Evolutionary conservation across 1,139 yeast species (phyloP).

Genomic region (Suhomyces bokatorum): DNA sequence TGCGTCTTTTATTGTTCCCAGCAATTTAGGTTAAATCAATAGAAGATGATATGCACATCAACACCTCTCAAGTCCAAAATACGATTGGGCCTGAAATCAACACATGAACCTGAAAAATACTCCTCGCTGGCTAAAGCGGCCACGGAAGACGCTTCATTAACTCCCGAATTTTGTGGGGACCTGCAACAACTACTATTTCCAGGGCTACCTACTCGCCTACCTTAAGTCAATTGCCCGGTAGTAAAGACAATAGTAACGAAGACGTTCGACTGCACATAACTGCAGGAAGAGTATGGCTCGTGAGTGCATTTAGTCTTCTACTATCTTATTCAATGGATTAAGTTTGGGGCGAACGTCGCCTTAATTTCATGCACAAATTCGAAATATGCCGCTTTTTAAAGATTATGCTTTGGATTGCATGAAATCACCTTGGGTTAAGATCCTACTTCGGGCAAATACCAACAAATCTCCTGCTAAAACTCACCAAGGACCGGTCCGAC

Average conservation of each 20-base stretch:
- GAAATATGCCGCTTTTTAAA: neutral
- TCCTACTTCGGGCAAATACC: neutral
- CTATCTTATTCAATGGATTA: constrained; percentile 1
- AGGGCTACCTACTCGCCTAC: too few species aligned
- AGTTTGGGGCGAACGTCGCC: constrained; percentile 2
- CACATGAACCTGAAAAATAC: neutral
- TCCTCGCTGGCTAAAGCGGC: neutral
- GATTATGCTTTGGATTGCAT: neutral
- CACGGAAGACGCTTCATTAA: neutral
- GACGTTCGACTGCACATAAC: constrained; percentile 1
- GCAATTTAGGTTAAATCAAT: neutral
- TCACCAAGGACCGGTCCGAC: neutral
- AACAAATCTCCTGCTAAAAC: neutral
- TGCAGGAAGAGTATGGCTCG: constrained; percentile 1
- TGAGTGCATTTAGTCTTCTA: constrained; percentile 1
- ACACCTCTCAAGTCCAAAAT: neutral
- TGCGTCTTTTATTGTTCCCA: too few species aligned
- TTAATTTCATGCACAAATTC: neutral
- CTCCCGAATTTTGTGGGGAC: too few species aligned
- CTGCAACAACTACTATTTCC: neutral
- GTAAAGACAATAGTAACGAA: neutral
- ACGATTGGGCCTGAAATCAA: neutral
- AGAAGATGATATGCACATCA: constrained; percentile 1
- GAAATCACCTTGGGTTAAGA: neutral
- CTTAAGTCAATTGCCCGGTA: neutral